Conservation (phyloP, 768 basidiomycete genomes). For the Melanogaster broomeanus region DNA sequence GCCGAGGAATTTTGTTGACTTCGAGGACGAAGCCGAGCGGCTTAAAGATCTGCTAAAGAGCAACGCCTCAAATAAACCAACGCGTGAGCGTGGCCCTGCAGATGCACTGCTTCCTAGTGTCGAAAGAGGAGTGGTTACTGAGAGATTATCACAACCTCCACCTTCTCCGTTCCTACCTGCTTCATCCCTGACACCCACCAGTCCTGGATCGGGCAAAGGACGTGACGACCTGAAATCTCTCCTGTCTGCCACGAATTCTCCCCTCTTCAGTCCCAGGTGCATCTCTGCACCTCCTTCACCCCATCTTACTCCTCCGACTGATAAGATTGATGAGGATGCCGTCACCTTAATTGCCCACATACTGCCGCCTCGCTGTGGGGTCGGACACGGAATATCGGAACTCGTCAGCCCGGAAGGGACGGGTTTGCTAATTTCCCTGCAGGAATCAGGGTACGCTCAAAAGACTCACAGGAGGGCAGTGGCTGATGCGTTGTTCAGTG, state of each 20-base stretch:
- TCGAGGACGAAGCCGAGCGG: conserved; percentile 76
- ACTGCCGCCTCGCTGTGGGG: conserved; percentile 47
- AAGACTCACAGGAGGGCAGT: background rate
- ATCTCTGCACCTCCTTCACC: conserved; percentile 42
- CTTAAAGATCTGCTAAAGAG: conserved; percentile 74
- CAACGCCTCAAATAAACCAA: conserved; percentile 38
- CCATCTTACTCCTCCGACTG: background rate
- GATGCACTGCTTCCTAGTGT: conserved; percentile 34
- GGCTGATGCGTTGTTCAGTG: conserved; percentile 36
- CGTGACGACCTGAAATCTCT: conserved; percentile 42
- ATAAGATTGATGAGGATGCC: conserved; percentile 17
- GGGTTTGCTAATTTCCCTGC: conserved; percentile 52
- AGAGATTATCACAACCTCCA: conserved; percentile 16
- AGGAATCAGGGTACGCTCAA: conserved; percentile 60
- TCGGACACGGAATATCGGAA: conserved; percentile 43
- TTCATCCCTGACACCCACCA: conserved; percentile 6
- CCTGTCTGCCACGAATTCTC: conserved; percentile 48
- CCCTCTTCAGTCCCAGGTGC: conserved; percentile 38
- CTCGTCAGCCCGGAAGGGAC: conserved; percentile 47
- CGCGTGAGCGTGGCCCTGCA: conserved; percentile 27
- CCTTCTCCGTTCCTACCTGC: conserved; percentile 11
- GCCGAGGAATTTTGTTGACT: conserved; percentile 77
- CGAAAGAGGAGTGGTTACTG: conserved; percentile 30
- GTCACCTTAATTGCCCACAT: conserved; percentile 35
- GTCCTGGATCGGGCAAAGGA: conserved; percentile 18